These are phyloP conservation scores for Trichoderma semiorbis DNA, from an alignment of 2,329 filamentous ascomycete genomes.

Conservation along the genomic window DNA sequence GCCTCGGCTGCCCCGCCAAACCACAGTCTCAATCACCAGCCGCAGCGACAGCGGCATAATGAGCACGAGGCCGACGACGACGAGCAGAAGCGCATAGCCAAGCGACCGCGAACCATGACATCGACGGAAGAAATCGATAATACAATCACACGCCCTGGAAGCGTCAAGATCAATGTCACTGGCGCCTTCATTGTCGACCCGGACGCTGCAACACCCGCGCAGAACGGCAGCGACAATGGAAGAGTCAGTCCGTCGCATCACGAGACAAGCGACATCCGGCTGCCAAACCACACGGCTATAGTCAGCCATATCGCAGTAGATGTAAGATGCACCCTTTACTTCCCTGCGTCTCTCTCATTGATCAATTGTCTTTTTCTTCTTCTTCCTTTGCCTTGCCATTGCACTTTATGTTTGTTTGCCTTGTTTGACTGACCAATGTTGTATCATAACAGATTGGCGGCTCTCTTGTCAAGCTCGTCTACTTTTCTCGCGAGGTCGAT, in stretches of 20 bases:
- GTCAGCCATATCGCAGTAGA: conserved; percentile 97
- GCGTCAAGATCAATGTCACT: conserved; percentile 92
- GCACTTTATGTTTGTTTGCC: background rate
- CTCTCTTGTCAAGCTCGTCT: conserved; percentile 92
- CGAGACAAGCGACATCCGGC: conserved; percentile 88
- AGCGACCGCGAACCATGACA: conserved; percentile 37
- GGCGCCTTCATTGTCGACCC: conserved; percentile 96
- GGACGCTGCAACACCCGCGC: conserved; percentile 54
- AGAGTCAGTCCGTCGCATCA: conserved; percentile 48
- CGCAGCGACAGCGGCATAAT: background rate
- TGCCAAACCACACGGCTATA: conserved; percentile 90
- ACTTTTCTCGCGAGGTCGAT: conserved; percentile 85
- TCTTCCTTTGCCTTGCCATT: background rate
- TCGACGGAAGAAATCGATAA: conserved; percentile 57
- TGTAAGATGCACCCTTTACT: conserved; percentile 51
- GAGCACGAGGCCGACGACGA: conserved; percentile 9
- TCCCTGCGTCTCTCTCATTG: background rate
- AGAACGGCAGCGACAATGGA: conserved; percentile 38
- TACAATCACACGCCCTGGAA: conserved; percentile 59
- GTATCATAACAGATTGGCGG: conserved; percentile 71
- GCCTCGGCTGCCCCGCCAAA: conserved; percentile 16
- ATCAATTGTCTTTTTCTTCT: background rate
- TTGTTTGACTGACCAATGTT: background rate
- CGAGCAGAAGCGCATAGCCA: background rate
- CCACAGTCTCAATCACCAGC: background rate